Conservation (phyloP, 768 basidiomycete genomes). For the Suillus weaverae region DNA sequence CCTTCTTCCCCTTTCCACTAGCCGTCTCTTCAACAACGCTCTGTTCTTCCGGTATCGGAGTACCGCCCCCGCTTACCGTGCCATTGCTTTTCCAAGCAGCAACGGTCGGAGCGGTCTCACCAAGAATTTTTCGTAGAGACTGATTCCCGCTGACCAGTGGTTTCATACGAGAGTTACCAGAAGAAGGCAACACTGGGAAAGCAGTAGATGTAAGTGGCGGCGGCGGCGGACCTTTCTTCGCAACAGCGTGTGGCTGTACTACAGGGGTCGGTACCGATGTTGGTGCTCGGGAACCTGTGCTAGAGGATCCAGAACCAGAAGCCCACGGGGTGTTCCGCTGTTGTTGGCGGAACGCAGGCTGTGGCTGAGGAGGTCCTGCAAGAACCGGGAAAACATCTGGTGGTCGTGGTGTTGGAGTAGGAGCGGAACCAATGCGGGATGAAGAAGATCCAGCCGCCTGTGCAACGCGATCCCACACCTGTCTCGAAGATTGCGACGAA, state of each 20-base stretch:
- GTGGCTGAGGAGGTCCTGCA: constrained; percentile 8
- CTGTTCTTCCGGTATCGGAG: constrained; percentile 13
- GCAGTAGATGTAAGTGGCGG: constrained; percentile 52
- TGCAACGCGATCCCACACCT: constrained; percentile 87
- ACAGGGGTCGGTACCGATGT: constrained; percentile 20
- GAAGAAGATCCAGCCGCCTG: constrained; percentile 61
- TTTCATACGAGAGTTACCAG: constrained; percentile 39
- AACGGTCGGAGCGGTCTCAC: constrained; percentile 38
- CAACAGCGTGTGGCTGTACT: neutral
- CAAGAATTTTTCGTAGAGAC: constrained; percentile 67
- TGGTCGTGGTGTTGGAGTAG: constrained; percentile 25
- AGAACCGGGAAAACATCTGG: constrained; percentile 34
- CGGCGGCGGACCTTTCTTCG: constrained; percentile 18
- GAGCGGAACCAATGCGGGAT: constrained; percentile 28
- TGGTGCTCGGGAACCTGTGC: constrained; percentile 22
- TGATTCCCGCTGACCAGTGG: constrained; percentile 59
- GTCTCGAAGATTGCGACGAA: constrained; percentile 56
- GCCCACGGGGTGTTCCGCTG: constrained; percentile 67
- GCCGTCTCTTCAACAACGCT: constrained; percentile 13
- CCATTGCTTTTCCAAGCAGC: constrained; percentile 28
- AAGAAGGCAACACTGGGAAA: constrained; percentile 71
- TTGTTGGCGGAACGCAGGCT: constrained; percentile 38
- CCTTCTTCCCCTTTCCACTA: constrained; percentile 61
- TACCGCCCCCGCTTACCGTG: constrained; percentile 27
- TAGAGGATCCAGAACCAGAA: constrained; percentile 27